phyloP scores from a whole-genome alignment of 768 basidiomycete genomes.

The Postia placenta region DNA sequence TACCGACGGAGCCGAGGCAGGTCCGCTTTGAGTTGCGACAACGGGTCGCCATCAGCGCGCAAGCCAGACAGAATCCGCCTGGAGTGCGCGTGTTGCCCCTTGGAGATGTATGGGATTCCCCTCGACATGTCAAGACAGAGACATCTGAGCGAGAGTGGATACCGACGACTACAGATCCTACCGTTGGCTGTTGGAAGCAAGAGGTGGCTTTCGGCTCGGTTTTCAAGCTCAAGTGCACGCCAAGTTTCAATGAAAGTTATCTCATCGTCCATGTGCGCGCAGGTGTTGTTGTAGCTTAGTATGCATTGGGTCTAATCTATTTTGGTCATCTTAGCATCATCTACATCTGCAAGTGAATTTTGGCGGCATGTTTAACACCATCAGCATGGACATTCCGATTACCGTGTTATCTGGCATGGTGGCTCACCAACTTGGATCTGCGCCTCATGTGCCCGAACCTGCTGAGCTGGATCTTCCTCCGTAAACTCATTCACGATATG shows the following conservation, averaged over 20 bases:
- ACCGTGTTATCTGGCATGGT: constrained; percentile 8
- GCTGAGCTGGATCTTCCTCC: constrained; percentile 3
- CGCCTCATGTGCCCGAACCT: neutral
- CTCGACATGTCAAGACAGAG: neutral
- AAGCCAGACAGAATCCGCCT: neutral
- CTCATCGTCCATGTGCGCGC: neutral
- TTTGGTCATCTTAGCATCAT: constrained; percentile 5
- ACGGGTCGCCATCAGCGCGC: neutral
- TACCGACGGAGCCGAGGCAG: neutral
- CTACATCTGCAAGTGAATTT: constrained; percentile 10
- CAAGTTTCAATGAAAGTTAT: constrained; percentile 8
- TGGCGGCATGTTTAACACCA: constrained; percentile 10
- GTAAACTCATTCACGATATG: too few species aligned
- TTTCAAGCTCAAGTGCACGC: constrained; percentile 9
- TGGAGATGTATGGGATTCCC: neutral
- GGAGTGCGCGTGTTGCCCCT: too few species aligned
- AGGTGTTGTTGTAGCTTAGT: neutral
- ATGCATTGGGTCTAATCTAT: neutral
- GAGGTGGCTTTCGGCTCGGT: constrained; percentile 6
- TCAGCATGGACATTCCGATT: constrained; percentile 2
- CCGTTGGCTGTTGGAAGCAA: constrained; percentile 14
- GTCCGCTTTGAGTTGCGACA: constrained; percentile 10
- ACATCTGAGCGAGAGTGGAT: constrained; percentile 1
- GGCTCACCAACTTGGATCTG: too few species aligned
- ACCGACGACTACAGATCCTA: neutral